Evolutionary conservation across 768 basidiomycete genomes (phyloP).

Genomic region (Pisolithus tinctorius): DNA sequence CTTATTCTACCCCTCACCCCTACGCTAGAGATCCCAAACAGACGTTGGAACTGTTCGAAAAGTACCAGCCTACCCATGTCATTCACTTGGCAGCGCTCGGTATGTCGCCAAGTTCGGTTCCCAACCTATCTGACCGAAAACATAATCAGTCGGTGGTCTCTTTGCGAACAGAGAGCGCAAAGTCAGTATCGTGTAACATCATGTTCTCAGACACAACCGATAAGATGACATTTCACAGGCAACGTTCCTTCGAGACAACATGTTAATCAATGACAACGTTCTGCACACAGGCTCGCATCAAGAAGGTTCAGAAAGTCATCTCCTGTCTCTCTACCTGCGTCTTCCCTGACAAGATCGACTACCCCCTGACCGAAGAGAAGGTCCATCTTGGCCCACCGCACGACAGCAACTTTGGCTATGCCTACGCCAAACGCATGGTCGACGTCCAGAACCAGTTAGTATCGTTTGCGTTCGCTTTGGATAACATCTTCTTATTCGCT

Average conservation of each 20-base stretch:
- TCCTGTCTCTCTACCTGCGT: slow-evolving; percentile 97
- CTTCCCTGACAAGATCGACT: slow-evolving; percentile 91
- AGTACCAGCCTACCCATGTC: slow-evolving; percentile 92
- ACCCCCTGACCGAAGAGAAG: slow-evolving; percentile 89
- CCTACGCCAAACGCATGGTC: slow-evolving; percentile 92
- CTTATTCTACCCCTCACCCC: slow-evolving; percentile 2
- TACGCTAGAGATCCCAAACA: slow-evolving; percentile 57
- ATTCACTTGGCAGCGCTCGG: slow-evolving; percentile 94
- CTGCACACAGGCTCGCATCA: slow-evolving; percentile 66
- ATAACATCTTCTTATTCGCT: background rate
- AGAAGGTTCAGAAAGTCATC: slow-evolving; percentile 69
- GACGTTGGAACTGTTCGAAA: slow-evolving; percentile 72
- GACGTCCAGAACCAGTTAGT: slow-evolving; percentile 91
- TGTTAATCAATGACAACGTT: slow-evolving; percentile 93
- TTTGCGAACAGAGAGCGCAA: slow-evolving; percentile 97
- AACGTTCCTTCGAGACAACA: slow-evolving; percentile 91
- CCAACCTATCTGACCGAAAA: slow-evolving; percentile 6
- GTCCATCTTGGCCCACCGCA: slow-evolving; percentile 92
- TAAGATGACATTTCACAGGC: slow-evolving; percentile 37
- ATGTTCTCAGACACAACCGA: background rate
- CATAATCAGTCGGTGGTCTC: slow-evolving; percentile 72
- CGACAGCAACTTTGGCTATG: slow-evolving; percentile 93
- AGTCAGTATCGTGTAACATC: slow-evolving; percentile 31
- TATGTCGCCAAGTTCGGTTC: slow-evolving; percentile 28
- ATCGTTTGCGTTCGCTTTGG: background rate